Percentiles rank a stretch among this genome's conserved stretches.
Conservation (phyloP, 306 rosid species). For the Acacia crassicarpa region DNA sequence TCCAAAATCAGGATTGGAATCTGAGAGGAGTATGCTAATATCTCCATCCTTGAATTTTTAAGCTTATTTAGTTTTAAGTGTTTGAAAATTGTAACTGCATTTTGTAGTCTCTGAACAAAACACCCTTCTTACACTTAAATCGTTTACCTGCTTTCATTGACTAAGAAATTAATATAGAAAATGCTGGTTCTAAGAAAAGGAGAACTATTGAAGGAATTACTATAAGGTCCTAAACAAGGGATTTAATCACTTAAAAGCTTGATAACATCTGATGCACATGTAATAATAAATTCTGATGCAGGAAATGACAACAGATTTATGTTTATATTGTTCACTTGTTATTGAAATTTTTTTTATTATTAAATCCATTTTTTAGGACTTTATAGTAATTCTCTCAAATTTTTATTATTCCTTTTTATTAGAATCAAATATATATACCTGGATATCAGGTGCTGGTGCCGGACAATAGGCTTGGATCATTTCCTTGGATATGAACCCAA, state of each 20-base stretch:
- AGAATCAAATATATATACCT: slow-evolving; percentile 33
- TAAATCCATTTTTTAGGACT: no score
- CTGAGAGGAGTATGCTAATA: not conserved
- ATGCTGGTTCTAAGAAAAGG: not conserved
- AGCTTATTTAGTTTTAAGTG: not conserved
- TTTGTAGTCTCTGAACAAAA: not conserved
- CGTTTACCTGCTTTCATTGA: not conserved
- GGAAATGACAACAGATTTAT: no score
- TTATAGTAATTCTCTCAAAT: not conserved
- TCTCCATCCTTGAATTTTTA: not conserved
- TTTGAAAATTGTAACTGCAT: not conserved
- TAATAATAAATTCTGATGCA: no score
- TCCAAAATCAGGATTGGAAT: not conserved
- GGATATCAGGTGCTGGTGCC: slow-evolving; percentile 41
- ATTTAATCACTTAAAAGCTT: no score
- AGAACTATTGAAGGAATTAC: no score
- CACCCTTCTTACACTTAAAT: not conserved
- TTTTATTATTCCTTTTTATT: not conserved
- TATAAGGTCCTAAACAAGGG: no score
- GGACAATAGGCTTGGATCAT: slow-evolving; percentile 48
- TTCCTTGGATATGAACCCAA: slow-evolving; percentile 41
- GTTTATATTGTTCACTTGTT: no score
- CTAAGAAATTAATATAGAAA: not conserved
- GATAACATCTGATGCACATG: no score
- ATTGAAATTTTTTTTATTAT: no score